These are phyloP conservation scores for Picea abies DNA, from an alignment of 83 land plant genomes.

Conservation along the genomic window DNA sequence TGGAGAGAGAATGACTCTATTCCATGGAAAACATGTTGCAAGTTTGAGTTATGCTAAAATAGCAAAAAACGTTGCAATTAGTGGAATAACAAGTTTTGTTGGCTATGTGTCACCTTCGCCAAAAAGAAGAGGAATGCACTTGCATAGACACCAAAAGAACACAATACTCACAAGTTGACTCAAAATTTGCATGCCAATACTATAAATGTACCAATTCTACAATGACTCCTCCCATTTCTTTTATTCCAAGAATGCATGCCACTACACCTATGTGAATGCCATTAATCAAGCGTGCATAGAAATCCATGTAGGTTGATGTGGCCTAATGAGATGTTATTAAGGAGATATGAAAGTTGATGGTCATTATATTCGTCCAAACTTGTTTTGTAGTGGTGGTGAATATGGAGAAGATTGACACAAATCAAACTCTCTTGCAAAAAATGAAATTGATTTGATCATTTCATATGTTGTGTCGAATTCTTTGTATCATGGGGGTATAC, in stretches of 20 bases:
- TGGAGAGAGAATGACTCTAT: slow-evolving; percentile 90
- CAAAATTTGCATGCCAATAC: slow-evolving; percentile 46
- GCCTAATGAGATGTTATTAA: slow-evolving; percentile 69
- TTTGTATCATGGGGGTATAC: too few species aligned
- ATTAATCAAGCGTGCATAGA: slow-evolving; percentile 52
- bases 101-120: slow-evolving; percentile 70
- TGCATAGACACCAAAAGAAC: slow-evolving; percentile 61
- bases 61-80: slow-evolving; percentile 65
- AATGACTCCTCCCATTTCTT: slow-evolving; percentile 34
- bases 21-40: slow-evolving; percentile 69
- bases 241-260: slow-evolving; percentile 28
- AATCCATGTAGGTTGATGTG: slow-evolving; percentile 89
- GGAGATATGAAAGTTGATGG: slow-evolving; percentile 86
- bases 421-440: too few species aligned
- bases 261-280: slow-evolving; percentile 23
- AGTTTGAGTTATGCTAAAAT: slow-evolving; percentile 60
- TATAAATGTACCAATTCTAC: slow-evolving; percentile 17
- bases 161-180: slow-evolving; percentile 37
- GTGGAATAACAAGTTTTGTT: slow-evolving; percentile 60
- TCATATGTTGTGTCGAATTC: too few species aligned
- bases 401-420: too few species aligned
- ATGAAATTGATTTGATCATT: too few species aligned
- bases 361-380: slow-evolving; percentile 33
- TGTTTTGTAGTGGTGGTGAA: too few species aligned
- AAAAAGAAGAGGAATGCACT: slow-evolving; percentile 63